These are phyloP conservation scores for Penicillium maclennaniae DNA, from an alignment of 495 filamentous ascomycete genomes.

Conservation along the genomic window DNA sequence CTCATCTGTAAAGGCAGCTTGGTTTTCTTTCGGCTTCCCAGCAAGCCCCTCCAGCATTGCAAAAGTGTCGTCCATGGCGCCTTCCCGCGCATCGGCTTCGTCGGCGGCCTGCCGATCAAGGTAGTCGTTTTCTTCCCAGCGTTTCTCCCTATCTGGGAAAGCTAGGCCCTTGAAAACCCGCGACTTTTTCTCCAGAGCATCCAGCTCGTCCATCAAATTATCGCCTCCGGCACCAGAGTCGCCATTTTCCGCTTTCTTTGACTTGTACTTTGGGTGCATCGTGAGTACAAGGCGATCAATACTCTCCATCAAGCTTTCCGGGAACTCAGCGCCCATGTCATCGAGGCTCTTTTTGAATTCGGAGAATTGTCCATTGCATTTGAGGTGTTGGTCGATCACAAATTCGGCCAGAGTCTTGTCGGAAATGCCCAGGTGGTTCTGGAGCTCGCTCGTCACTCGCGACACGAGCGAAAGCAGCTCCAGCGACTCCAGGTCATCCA, in stretches of 20 bases:
- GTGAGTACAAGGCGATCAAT: conserved; percentile 82
- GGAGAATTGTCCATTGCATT: conserved; percentile 57
- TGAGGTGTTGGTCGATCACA: conserved; percentile 81
- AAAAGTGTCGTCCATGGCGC: conserved; percentile 90
- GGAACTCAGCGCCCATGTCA: conserved; percentile 80
- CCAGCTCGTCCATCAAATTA: conserved; percentile 38
- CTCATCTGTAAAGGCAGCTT: conserved; percentile 29
- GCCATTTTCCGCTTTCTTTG: conserved; percentile 29
- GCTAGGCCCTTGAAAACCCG: conserved; percentile 86
- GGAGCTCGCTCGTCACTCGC: conserved; percentile 88
- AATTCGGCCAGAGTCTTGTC: conserved; percentile 96
- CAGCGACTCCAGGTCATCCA: conserved; percentile 88
- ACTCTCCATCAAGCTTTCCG: conserved; percentile 82
- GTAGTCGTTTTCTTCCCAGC: conserved; percentile 51
- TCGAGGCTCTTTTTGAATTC: conserved; percentile 71
- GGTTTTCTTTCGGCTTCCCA: conserved; percentile 53
- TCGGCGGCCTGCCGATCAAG: conserved; percentile 20
- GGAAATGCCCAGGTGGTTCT: conserved; percentile 87
- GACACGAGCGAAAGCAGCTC: conserved; percentile 92
- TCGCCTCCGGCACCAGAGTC: conserved; percentile 12
- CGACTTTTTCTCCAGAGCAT: conserved; percentile 58
- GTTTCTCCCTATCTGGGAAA: conserved; percentile 72
- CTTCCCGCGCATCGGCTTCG: conserved; percentile 39
- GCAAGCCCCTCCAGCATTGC: conserved; percentile 84
- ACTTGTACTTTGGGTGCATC: conserved; percentile 85